These are phyloP conservation scores for Russula olivacea DNA, from an alignment of 768 basidiomycete species.

Conservation along the genomic window DNA sequence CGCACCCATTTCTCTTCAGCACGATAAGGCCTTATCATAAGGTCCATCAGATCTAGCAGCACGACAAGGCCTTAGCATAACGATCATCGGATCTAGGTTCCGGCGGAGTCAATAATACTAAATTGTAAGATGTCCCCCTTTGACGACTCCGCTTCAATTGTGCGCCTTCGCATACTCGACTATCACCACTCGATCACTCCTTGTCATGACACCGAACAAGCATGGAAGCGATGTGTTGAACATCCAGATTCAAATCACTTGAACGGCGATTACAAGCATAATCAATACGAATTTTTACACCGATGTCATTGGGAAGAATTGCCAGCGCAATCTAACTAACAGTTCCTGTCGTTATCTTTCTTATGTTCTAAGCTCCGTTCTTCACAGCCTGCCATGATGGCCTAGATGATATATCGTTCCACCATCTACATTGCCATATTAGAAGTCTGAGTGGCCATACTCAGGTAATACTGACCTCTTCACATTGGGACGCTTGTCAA, in stretches of 20 bases:
- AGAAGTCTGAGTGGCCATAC: background rate
- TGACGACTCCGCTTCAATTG: no score
- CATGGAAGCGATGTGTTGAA: background rate
- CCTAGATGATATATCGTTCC: conserved; percentile 9
- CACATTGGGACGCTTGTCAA: conserved; percentile 8
- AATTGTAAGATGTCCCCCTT: no score
- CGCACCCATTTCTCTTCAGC: no score
- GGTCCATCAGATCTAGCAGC: no score
- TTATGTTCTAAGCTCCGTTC: conserved; percentile 4
- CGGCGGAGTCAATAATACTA: no score
- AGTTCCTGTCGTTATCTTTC: background rate
- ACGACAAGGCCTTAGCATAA: no score
- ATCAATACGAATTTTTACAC: background rate
- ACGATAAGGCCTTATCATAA: no score
- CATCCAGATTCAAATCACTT: background rate
- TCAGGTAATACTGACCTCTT: background rate
- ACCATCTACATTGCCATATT: conserved; percentile 13
- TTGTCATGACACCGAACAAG: background rate
- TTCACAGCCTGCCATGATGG: conserved; percentile 11
- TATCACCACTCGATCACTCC: no score
- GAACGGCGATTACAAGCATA: background rate
- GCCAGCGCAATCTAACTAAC: background rate
- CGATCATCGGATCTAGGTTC: no score
- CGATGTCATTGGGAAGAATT: background rate
- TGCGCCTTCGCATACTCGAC: no score